Evolutionary conservation across 2,329 filamentous ascomycete species (phyloP).

Genomic region (Metarhizium brunneum): DNA sequence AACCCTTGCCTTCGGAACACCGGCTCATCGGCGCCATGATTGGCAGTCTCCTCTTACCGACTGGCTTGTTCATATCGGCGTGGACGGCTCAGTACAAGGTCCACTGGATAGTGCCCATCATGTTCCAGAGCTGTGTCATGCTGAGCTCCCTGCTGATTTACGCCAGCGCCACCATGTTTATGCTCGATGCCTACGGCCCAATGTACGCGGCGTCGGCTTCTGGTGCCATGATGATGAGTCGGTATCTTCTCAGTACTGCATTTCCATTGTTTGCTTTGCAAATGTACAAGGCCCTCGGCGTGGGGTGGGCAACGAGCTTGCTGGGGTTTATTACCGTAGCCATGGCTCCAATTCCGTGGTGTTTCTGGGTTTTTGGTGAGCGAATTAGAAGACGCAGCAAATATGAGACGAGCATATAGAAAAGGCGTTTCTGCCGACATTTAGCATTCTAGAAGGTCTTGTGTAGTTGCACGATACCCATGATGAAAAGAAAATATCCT

Average conservation of each 20-base stretch:
- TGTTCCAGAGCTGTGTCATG: slow-evolving; percentile 17
- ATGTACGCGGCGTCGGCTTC: slow-evolving; percentile 18
- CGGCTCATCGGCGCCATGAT: slow-evolving; percentile 53
- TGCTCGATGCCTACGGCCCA: slow-evolving; percentile 19
- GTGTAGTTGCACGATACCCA: background rate
- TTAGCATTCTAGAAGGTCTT: background rate
- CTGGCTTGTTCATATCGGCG: slow-evolving; percentile 59
- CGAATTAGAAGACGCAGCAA: slow-evolving; percentile 13
- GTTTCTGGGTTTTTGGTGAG: slow-evolving; percentile 16
- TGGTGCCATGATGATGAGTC: slow-evolving; percentile 16
- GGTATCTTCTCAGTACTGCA: slow-evolving; percentile 49
- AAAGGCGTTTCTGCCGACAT: background rate
- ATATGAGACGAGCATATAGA: slow-evolving; percentile 17
- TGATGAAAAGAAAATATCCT: background rate
- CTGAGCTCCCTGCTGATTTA: slow-evolving; percentile 18
- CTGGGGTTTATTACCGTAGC: slow-evolving; percentile 28
- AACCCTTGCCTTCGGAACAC: slow-evolving; percentile 53
- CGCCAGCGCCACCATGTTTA: slow-evolving; percentile 17
- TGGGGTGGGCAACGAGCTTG: slow-evolving; percentile 35
- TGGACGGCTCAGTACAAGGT: slow-evolving; percentile 40
- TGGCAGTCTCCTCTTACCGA: slow-evolving; percentile 50
- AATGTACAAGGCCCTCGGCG: slow-evolving; percentile 29
- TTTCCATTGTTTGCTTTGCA: slow-evolving; percentile 35
- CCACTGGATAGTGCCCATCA: slow-evolving; percentile 15
- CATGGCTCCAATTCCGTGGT: slow-evolving; percentile 27